Conservation (phyloP, 257 asterid species). For the Solanum tarijense region DNA sequence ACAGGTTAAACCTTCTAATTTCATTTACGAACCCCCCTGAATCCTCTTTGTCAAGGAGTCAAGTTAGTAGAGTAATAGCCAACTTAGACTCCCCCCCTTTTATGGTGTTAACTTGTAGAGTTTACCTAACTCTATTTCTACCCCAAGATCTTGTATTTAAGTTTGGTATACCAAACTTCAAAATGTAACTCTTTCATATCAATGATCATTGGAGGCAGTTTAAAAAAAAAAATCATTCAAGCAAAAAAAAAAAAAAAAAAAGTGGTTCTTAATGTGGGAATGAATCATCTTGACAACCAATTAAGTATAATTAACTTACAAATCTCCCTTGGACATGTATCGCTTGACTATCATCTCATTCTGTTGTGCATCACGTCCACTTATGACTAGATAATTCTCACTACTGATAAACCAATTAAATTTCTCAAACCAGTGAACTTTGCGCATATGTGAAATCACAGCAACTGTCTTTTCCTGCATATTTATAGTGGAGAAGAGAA, state of each 20-base stretch:
- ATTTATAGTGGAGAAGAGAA: neutral
- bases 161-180: neutral
- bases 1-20: too few relatives aligned
- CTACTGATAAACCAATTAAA: conserved; percentile 99
- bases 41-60: too few relatives aligned
- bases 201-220: neutral
- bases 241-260: too few relatives aligned
- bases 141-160: neutral
- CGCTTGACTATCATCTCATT: conserved; percentile 99
- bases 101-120: neutral
- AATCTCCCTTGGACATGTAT: conserved; percentile 94
- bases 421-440: conserved; percentile 99
- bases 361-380: conserved; percentile 98
- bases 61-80: neutral
- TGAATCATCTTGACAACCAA: neutral
- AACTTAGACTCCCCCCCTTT: neutral
- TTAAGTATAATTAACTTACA: conserved; percentile 46
- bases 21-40: too few relatives aligned
- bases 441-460: conserved; percentile 89
- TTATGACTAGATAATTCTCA: conserved; percentile 88
- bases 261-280: neutral
- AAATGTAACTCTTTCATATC: neutral
- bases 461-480: conserved; percentile 92
- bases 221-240: too few relatives aligned
- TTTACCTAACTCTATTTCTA: neutral